Base-by-base conservation (phyloP, 805 yeast genomes). In the Lipomyces anomalus region DNA sequence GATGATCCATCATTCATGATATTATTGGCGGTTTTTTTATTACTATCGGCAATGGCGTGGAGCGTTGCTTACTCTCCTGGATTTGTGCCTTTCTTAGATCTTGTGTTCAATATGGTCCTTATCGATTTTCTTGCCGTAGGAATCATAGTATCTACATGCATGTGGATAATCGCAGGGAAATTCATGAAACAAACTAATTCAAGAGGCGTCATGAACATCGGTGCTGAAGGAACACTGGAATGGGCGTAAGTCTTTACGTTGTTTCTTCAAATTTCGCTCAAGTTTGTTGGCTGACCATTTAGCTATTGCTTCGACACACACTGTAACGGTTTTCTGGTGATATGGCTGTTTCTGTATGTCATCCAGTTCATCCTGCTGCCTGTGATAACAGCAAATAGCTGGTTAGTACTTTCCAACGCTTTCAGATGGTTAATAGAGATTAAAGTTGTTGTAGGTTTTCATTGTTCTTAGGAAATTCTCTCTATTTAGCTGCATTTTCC, bases 1-100 rank as follows among this genome's bases (percentile, higher is more conserved):
- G 96, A 89, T 64, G 97, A 88, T 63, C 97, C 97, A 0, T 80
- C 92, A 22, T 88, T 89, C 60, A 78, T 85, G 50, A 74, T 89
- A 26, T 67, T 89, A 34, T 68, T 88, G 42, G 74, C 84, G n/a
- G 68, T 71, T 2, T 74, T 88, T 48, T 66, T 89, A 22, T 71
- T 78, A 1, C 62, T 85, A 3, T 79, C 89, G 50, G 95, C 96
- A 0, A 60, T 89, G 20, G 92, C 87, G 1, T 88, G 96, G 96
- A 95, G 96, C 3, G 64, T 84, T 40, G 84, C 87, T 1, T 88
- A 85, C 61, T 74, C 84, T 2, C 82, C 87, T 3, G 71, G 75
- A 3, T 51, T 84, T 4, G 47, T 73, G 21, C 80, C 82, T 11
- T 77, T 85, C 17, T 49, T 84, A 47, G 77, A 75, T 58, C 71